phyloP scores from a whole-genome alignment of 129 eudicot species.

The Oenanthe sinensis region DNA sequence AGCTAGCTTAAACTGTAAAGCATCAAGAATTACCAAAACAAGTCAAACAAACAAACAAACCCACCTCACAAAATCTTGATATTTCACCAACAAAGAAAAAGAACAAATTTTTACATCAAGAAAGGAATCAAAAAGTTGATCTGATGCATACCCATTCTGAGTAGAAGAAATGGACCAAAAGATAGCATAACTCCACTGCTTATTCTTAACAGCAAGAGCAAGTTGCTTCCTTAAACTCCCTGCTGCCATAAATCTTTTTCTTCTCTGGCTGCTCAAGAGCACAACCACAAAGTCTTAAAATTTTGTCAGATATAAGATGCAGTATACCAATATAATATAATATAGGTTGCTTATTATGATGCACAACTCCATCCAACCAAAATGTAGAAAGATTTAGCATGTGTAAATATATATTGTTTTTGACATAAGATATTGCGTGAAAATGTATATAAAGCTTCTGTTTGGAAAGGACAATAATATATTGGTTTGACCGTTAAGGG shows the following conservation, averaged over 20 bases:
- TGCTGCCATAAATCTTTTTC: constrained; percentile 19
- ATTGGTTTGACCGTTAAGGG: background rate
- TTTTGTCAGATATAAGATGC: background rate
- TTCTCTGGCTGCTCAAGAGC: constrained; percentile 4
- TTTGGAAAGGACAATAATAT: constrained; percentile 4
- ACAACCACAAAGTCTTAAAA: background rate
- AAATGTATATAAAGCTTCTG: background rate
- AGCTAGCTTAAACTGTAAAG: background rate
- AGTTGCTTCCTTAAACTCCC: constrained; percentile 48
- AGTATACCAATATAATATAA: background rate
- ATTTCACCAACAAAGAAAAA: background rate
- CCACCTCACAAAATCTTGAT: background rate
- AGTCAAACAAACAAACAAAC: background rate
- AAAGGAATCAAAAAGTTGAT: background rate
- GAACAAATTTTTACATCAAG: background rate
- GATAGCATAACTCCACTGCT: constrained; percentile 90
- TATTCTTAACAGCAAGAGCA: constrained; percentile 65
- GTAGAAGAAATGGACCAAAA: constrained; percentile 77
- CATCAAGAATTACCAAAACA: background rate
- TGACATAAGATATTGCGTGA: background rate
- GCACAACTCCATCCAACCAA: constrained; percentile 4
- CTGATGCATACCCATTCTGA: constrained; percentile 43
- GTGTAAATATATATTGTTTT: background rate
- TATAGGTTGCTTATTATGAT: background rate
- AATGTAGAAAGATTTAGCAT: background rate